Evolutionary conservation across 495 filamentous ascomycete species (phyloP), one percentile per base, ranked within the genome.

Genomic region (Cladorrhinum samala): DNA sequence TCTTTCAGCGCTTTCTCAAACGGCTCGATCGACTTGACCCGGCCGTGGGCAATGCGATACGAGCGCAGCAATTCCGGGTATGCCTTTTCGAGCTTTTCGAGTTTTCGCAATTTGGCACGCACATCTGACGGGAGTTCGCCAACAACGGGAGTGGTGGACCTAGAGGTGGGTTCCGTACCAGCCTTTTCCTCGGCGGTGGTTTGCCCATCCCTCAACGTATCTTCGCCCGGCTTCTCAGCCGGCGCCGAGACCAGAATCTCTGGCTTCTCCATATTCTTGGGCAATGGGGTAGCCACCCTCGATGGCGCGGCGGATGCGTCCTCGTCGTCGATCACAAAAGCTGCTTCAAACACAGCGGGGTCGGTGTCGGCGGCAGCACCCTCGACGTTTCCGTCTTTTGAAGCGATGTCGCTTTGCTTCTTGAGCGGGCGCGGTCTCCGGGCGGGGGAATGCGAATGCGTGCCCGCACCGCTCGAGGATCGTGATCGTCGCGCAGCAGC

Each of bases 1-100:
- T 98, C 93, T 62, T 86, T 86, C 7, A 98, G 76, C 2, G 85
- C 82, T 43, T 87, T 87, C 72, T 98, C 93, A 61, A 98, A 97
- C 0, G 87, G 86, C 62, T 96, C 93, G 61, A 97, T 95, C 2
- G 84, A 79, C 5, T 83, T 76, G 24, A 89, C 87, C 24, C 89
- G 83, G 24, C 88, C 83, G 70, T 97, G 93, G 3, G 92, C 92
- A 45, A 88, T 81, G 45, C 89, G 83, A 68, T 98, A 98, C 2
- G 91, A 93, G 38, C 89, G 86, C 46, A 97, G 76, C 0, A 98
- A 78, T 59, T 97, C 93, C 64, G 86, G 80, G 67, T 96, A 96
- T 58, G 84, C 85, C 7, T 82, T 73, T 60, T 96, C 91, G n/a
- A 96, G 64, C 63, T 87, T 95, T 46, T 90, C 89, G 25, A 96